A percentile compares a stretch with the other conserved stretches of the same genome.
Conservation (phyloP, 495 filamentous ascomycete genomes). For the Penicillium antarcticum region DNA sequence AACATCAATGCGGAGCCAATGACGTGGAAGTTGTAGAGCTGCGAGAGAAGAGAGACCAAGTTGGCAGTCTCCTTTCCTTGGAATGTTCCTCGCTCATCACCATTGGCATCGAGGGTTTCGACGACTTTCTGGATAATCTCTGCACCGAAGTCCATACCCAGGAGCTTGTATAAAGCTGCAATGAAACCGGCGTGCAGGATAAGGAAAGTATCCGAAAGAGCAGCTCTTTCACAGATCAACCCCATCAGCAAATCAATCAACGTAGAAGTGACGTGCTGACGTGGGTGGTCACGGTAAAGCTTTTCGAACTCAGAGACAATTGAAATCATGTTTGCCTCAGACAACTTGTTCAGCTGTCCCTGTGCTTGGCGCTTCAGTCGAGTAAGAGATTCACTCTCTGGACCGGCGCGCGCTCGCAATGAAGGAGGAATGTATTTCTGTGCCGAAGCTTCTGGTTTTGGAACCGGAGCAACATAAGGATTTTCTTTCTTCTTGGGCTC, state of each 20-base stretch:
- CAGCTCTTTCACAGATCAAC: conserved; percentile 71
- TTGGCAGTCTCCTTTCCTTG: conserved; percentile 71
- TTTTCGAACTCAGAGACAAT: conserved; percentile 78
- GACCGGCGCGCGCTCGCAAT: conserved; percentile 58
- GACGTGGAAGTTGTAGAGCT: conserved; percentile 89
- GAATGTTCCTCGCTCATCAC: conserved; percentile 37
- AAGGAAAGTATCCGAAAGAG: conserved; percentile 79
- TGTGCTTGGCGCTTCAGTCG: conserved; percentile 77
- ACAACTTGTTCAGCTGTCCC: conserved; percentile 87
- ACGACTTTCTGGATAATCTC: conserved; percentile 76
- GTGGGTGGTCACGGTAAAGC: conserved; percentile 74
- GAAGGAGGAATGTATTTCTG: conserved; percentile 88
- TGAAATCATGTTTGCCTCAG: conserved; percentile 79
- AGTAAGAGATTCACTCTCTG: conserved; percentile 63
- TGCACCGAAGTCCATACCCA: conserved; percentile 85
- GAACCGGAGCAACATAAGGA: conserved; percentile 57
- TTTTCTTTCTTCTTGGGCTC: conserved; percentile 53
- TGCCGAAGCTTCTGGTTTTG: conserved; percentile 20
- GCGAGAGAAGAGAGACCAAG: conserved; percentile 76
- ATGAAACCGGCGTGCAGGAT: conserved; percentile 90
- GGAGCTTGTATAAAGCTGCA: conserved; percentile 77
- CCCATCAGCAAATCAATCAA: conserved; percentile 70
- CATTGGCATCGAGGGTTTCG: conserved; percentile 56
- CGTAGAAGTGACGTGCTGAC: conserved; percentile 78
- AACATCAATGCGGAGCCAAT: conserved; percentile 80